Percentiles rank a stretch among this genome's conserved stretches.
Evolutionary conservation across 176 grass and related monocot species (phyloP).

Genomic region (Guadua angustifolia): DNA sequence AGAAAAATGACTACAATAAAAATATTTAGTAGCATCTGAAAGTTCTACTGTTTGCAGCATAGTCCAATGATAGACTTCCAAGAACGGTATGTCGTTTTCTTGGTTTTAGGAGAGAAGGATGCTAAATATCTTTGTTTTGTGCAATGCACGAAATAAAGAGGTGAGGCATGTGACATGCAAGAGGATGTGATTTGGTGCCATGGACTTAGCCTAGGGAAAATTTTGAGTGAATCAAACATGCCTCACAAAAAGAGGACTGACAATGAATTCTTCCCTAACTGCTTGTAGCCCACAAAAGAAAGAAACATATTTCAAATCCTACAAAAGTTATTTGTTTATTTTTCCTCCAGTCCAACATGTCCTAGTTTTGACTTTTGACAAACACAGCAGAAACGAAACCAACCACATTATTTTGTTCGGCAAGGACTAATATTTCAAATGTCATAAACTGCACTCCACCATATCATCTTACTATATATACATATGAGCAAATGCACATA

Average conservation of each 20-base stretch:
- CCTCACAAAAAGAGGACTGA: neutral
- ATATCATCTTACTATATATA: neutral
- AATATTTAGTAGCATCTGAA: neutral
- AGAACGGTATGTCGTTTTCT: neutral
- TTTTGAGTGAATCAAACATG: neutral
- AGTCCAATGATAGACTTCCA: neutral
- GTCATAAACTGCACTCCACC: neutral
- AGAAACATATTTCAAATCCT: neutral
- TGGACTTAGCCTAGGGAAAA: neutral
- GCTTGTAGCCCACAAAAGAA: neutral
- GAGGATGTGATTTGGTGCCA: neutral
- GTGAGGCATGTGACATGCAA: neutral
- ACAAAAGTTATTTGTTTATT: neutral
- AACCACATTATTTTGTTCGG: neutral
- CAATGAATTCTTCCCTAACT: neutral
- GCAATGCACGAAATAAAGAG: constrained; percentile 2
- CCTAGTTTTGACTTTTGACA: neutral
- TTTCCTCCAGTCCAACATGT: neutral
- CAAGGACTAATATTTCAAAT: constrained; percentile 15
- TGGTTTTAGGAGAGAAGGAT: neutral
- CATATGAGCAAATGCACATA: neutral
- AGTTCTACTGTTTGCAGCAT: neutral
- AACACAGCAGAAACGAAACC: neutral
- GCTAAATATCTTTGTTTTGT: neutral
- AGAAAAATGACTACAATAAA: neutral